A percentile compares a stretch with the other conserved stretches of the same genome.
Evolutionary conservation across 2,329 filamentous ascomycete genomes (phyloP).

Genomic region (Ilyonectria robusta): DNA sequence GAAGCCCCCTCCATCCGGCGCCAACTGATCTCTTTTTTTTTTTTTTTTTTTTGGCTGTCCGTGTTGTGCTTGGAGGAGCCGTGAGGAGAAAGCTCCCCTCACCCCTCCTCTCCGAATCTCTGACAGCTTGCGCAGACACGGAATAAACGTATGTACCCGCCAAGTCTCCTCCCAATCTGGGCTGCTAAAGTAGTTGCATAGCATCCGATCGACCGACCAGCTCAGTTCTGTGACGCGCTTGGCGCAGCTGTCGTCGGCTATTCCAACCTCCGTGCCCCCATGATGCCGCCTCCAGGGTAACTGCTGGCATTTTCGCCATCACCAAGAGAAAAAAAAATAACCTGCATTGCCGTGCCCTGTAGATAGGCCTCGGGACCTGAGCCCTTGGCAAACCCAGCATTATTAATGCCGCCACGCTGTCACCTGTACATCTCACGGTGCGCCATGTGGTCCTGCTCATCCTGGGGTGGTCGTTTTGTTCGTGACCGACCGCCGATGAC

Average conservation of each 20-base stretch:
- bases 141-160: constrained; percentile 17
- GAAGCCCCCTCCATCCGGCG: constrained; percentile 46
- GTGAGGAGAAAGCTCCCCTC: constrained; percentile 34
- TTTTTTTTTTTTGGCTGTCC: not conserved
- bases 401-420: constrained; percentile 35
- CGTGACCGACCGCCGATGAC: constrained; percentile 19
- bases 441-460: constrained; percentile 29
- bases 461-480: constrained; percentile 12
- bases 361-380: constrained; percentile 18
- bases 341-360: constrained; percentile 15
- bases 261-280: constrained; percentile 23
- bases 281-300: constrained; percentile 16
- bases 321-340: constrained; percentile 5
- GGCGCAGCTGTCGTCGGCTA: constrained; percentile 34
- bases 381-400: constrained; percentile 28
- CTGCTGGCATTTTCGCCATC: not conserved
- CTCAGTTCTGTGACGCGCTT: constrained; percentile 36
- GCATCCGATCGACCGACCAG: constrained; percentile 45
- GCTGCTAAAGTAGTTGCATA: constrained; percentile 23
- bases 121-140: constrained; percentile 17
- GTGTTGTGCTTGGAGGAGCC: constrained; percentile 12
- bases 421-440: constrained; percentile 33
- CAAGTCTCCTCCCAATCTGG: constrained; percentile 27
- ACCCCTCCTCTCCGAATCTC: constrained; percentile 32
- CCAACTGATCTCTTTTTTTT: constrained; percentile 17